A percentile compares a stretch with the other conserved stretches of the same genome.
Evolutionary conservation across 768 basidiomycete species (phyloP).

Genomic region (Lentinula aciculospora): DNA sequence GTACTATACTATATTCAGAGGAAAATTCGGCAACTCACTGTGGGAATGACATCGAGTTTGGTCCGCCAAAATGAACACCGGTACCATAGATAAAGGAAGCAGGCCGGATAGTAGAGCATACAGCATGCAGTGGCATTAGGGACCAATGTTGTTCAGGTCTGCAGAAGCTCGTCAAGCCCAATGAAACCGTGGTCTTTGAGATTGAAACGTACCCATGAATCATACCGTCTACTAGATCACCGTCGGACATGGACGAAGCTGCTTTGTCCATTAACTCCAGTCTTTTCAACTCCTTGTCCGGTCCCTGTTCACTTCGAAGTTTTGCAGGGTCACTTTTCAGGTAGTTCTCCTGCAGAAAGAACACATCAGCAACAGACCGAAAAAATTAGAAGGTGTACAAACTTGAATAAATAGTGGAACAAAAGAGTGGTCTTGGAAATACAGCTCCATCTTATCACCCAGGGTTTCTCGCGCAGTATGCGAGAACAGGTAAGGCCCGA

Average conservation of each 20-base stretch:
- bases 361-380: background rate
- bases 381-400: constrained; percentile 1
- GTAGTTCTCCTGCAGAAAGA: constrained; percentile 85
- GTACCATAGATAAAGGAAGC: constrained; percentile 78
- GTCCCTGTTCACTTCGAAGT: constrained; percentile 51
- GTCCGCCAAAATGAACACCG: constrained; percentile 60
- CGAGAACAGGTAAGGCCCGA: constrained; percentile 90
- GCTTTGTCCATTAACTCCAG: constrained; percentile 83
- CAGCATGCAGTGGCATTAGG: constrained; percentile 89
- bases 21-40: constrained; percentile 47
- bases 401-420: constrained; percentile 95
- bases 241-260: constrained; percentile 90
- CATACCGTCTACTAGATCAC: constrained; percentile 86
- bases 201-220: constrained; percentile 73
- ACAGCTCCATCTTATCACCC: constrained; percentile 90
- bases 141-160: constrained; percentile 96
- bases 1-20: background rate
- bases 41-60: constrained; percentile 72
- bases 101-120: constrained; percentile 85
- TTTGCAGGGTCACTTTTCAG: constrained; percentile 73
- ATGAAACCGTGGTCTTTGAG: background rate
- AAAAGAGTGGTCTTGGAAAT: constrained; percentile 95
- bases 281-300: constrained; percentile 61
- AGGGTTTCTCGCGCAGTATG: constrained; percentile 74
- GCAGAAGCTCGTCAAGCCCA: constrained; percentile 5